Percentiles rank a stretch among this genome's conserved stretches.
Conservation (phyloP, 1,139 yeast species). For the Debaryomyces subglobosus region DNA sequence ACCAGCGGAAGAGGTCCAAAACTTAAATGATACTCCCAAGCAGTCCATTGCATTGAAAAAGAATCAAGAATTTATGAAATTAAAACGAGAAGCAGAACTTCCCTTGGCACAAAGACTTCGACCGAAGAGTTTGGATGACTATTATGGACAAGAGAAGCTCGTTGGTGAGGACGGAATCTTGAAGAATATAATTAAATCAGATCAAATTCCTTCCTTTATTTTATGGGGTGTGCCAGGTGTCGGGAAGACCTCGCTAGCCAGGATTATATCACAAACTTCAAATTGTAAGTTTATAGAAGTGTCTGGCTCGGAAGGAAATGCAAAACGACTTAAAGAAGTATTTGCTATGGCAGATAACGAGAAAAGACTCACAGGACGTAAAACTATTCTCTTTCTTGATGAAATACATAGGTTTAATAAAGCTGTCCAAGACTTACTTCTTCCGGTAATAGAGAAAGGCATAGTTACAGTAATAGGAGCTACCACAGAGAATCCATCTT, state of each 20-base stretch:
- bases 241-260: slow-evolving; percentile 82
- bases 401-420: slow-evolving; percentile 93
- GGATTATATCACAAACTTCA: slow-evolving; percentile 60
- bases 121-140: slow-evolving; percentile 74
- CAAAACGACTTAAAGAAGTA: slow-evolving; percentile 68
- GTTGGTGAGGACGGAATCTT: slow-evolving; percentile 76
- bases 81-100: slow-evolving; percentile 51
- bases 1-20: not conserved
- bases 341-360: slow-evolving; percentile 78
- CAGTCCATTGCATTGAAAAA: slow-evolving; percentile 15
- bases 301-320: slow-evolving; percentile 81
- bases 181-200: slow-evolving; percentile 64
- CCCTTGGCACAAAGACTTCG: slow-evolving; percentile 89
- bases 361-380: slow-evolving; percentile 60
- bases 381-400: slow-evolving; percentile 83
- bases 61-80: slow-evolving; percentile 22
- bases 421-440: slow-evolving; percentile 83
- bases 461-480: slow-evolving; percentile 80
- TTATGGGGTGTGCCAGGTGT: slow-evolving; percentile 98
- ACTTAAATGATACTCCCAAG: slow-evolving; percentile 6
- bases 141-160: slow-evolving; percentile 83
- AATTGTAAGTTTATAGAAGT: slow-evolving; percentile 72
- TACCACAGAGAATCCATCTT: slow-evolving; percentile 96
- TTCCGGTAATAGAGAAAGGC: slow-evolving; percentile 74
- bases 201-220: slow-evolving; percentile 77